Conservation (phyloP, 495 filamentous ascomycete genomes). For the Penicillium antarcticum region DNA sequence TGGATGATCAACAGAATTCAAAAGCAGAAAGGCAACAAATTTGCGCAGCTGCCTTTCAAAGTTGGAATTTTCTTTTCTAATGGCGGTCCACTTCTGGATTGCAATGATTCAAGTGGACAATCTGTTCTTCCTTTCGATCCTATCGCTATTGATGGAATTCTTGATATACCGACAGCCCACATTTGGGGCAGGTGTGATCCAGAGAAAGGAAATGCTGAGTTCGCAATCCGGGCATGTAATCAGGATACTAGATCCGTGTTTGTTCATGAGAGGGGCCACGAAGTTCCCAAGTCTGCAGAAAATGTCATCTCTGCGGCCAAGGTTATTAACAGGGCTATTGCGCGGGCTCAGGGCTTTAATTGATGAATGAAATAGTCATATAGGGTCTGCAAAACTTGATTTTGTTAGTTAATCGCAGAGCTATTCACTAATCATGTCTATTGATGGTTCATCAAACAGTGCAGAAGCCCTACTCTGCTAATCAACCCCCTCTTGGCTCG, state of each 20-base stretch:
- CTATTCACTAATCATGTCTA: too few species aligned
- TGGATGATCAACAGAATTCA: neutral
- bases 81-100: neutral
- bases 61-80: conserved; percentile 11
- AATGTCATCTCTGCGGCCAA: conserved; percentile 10
- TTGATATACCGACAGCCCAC: conserved; percentile 28
- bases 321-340: conserved; percentile 11
- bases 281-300: conserved; percentile 15
- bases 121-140: neutral
- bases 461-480: too few species aligned
- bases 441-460: too few species aligned
- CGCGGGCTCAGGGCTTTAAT: neutral
- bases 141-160: neutral
- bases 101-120: neutral
- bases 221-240: conserved; percentile 11
- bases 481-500: too few species aligned
- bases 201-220: neutral
- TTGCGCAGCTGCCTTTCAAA: conserved; percentile 6
- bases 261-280: conserved; percentile 24
- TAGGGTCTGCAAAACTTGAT: too few species aligned
- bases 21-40: neutral
- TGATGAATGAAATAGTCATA: neutral
- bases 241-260: conserved; percentile 12
- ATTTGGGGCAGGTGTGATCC: conserved; percentile 29
- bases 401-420: too few species aligned